Conservation (phyloP, 139 green algal genomes). For the Pleodorina starrii region DNA sequence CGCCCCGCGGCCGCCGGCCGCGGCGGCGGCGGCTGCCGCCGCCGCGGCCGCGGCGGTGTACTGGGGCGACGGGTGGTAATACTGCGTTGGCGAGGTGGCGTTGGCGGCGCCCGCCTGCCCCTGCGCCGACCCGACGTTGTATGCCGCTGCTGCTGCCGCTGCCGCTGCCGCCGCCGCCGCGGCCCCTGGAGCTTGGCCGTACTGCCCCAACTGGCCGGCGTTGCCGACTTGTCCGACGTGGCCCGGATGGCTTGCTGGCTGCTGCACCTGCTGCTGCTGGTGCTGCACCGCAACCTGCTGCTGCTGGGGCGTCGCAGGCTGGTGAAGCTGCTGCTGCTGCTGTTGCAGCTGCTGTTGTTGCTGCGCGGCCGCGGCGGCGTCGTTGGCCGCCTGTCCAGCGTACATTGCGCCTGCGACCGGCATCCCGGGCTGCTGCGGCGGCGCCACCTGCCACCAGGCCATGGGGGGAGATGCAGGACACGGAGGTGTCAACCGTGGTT, state of each 20-base stretch:
- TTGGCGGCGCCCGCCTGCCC: neutral
- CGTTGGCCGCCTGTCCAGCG: neutral
- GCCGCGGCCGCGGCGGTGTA: neutral
- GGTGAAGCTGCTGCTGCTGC: conserved; percentile 7
- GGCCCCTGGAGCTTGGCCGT: neutral
- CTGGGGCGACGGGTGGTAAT: conserved; percentile 19
- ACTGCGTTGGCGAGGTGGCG: neutral
- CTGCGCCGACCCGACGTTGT: neutral
- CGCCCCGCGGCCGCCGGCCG: neutral
- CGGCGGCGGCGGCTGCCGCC: neutral
- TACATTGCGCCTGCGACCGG: neutral
- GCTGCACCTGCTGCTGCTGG: neutral
- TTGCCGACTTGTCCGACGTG: neutral
- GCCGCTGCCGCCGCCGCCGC: neutral
- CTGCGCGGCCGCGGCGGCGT: neutral
- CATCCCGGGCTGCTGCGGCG: neutral
- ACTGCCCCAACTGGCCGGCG: neutral
- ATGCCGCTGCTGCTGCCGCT: neutral
- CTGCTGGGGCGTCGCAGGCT: neutral
- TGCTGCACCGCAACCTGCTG: neutral
- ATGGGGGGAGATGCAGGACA: too few species aligned
- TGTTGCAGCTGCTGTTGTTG: conserved; percentile 13
- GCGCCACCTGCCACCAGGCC: neutral
- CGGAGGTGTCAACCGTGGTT: too few species aligned
- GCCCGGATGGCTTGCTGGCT: neutral